phyloP scores from a whole-genome alignment of 2,329 filamentous ascomycete genomes.

The Aureobasidium leucospermi region DNA sequence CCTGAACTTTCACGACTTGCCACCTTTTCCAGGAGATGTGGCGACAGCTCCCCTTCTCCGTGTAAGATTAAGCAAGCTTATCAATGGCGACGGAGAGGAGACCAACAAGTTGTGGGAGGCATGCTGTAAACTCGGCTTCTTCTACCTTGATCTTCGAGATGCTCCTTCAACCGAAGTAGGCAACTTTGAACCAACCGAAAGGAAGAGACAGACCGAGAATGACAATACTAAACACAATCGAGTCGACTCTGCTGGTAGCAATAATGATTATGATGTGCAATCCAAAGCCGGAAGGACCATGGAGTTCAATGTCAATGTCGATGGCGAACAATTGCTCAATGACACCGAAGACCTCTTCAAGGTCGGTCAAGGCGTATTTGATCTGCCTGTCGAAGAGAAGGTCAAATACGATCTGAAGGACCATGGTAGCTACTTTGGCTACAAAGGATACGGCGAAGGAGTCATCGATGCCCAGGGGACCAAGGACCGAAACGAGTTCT shows the following conservation, averaged over 20 bases:
- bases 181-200: neutral
- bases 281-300: neutral
- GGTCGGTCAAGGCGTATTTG: slow-evolving; percentile 41
- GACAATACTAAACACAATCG: neutral
- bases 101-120: slow-evolving; percentile 31
- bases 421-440: slow-evolving; percentile 47
- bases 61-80: slow-evolving; percentile 31
- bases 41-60: slow-evolving; percentile 34
- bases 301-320: slow-evolving; percentile 12
- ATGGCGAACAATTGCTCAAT: slow-evolving; percentile 35
- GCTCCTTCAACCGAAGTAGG: neutral
- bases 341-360: slow-evolving; percentile 41
- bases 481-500: slow-evolving; percentile 47
- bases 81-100: slow-evolving; percentile 27
- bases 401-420: slow-evolving; percentile 46
- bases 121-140: slow-evolving; percentile 46
- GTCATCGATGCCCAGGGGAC: slow-evolving; percentile 43
- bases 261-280: neutral
- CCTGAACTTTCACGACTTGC: slow-evolving; percentile 27
- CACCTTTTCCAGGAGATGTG: slow-evolving; percentile 35
- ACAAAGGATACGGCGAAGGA: slow-evolving; percentile 36
- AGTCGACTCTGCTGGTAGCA: neutral
- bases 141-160: slow-evolving; percentile 45
- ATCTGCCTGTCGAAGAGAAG: slow-evolving; percentile 45
- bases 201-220: slow-evolving; percentile 2